Conservation (phyloP, 139 green algal species). For the Eudorina sp. region DNA sequence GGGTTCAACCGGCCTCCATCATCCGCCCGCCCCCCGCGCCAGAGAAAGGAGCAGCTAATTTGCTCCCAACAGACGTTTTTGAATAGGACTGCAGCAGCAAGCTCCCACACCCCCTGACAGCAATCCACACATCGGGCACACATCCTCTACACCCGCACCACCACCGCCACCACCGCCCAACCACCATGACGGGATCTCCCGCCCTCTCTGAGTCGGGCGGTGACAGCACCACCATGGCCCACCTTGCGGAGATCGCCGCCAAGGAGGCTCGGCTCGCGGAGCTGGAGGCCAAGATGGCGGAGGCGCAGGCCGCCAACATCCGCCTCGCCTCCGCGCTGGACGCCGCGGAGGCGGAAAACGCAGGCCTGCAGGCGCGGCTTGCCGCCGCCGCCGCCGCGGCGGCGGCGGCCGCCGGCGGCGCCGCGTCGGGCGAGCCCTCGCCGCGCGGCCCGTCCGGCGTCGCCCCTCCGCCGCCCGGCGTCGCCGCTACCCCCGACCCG, state of each 20-base stretch:
- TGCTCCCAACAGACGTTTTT: no score
- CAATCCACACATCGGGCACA: neutral
- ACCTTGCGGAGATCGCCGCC: neutral
- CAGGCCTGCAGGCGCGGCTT: neutral
- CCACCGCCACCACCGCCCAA: neutral
- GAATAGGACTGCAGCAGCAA: no score
- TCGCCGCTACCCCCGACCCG: neutral
- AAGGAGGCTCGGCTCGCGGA: neutral
- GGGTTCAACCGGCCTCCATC: no score
- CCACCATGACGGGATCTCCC: neutral
- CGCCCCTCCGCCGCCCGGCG: neutral
- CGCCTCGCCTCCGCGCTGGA: neutral
- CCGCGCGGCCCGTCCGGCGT: neutral
- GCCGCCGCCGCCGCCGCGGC: neutral
- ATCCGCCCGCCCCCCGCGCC: no score
- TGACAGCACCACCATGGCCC: neutral
- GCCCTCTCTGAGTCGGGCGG: neutral
- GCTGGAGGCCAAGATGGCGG: conserved; percentile 14
- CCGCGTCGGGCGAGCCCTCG: neutral
- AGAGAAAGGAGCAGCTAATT: no score
- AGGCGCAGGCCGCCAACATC: neutral
- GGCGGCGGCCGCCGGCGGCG: neutral
- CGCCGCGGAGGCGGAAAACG: conserved; percentile 18
- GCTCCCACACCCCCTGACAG: no score
- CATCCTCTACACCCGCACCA: neutral